Conservation (phyloP, 306 rosid genomes). For the Benincasa hispida region DNA sequence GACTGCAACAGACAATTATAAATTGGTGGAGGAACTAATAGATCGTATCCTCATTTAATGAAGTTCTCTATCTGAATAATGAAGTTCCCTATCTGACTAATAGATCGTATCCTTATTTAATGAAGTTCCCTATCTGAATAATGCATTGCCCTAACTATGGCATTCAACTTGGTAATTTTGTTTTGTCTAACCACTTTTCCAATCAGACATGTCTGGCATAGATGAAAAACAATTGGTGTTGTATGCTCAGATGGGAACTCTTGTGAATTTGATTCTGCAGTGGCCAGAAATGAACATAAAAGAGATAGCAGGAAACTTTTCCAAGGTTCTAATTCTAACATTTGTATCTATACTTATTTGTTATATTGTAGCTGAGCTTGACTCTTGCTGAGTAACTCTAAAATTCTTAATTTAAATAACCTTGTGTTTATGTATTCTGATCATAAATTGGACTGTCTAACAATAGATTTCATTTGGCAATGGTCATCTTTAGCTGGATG, state of each 20-base stretch:
- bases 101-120: conserved; percentile 64
- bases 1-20: conserved; percentile 51
- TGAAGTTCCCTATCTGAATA: neutral
- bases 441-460: neutral
- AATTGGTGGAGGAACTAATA: conserved; percentile 71
- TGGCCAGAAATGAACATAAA: conserved; percentile 61
- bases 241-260: conserved; percentile 92
- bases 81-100: no score
- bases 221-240: conserved; percentile 62
- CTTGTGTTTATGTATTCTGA: neutral
- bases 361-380: neutral
- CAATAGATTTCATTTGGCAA: neutral
- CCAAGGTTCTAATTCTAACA: conserved; percentile 39
- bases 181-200: conserved; percentile 23
- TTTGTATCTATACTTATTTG: neutral
- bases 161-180: conserved; percentile 11
- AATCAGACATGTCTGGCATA: conserved; percentile 57
- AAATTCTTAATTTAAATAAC: neutral
- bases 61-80: neutral
- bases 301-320: conserved; percentile 67
- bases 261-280: conserved; percentile 58
- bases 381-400: neutral
- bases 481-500: neutral
- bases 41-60: conserved; percentile 56
- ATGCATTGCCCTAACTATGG: neutral